Evolutionary conservation across 257 asterid genomes (phyloP), one percentile per base, ranked within the genome.

Genomic region (Agastache rugosa): DNA sequence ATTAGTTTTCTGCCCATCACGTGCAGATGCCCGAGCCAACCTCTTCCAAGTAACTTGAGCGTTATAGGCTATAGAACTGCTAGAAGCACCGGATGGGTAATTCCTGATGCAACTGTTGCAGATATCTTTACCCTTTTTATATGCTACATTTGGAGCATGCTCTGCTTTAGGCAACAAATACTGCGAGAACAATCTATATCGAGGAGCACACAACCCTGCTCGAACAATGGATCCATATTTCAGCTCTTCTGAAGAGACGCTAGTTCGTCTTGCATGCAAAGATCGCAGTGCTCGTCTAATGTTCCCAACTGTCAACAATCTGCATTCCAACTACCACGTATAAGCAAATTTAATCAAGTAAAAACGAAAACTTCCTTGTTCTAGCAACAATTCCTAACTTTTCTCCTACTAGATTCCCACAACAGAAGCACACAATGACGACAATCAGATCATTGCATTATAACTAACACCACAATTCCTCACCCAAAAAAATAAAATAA

Each of bases 41-140:
- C 86, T 82, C 80, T 79, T 85, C 96, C 88, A 93, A 72, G 88
- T 85, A 82, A 87, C 79, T 73, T 77, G 91, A 23, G 91, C 87
- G 47, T 75, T 83, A 72, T 75, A 86, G 47, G 85, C 87, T 67
- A 79, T 65, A 31, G 80, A 65, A 61, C 77, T 77, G 74, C 77
- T 82, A 17, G 77, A 61, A 69, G 83, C 71, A 77, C 68, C 63
- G 37, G 85, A 72, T 11, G 89, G 72, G 76, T 77, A 79, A 67
- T 64, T 72, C 85, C 83, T 85, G 75, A 65, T 44, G 53, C 70
- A 67, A 69, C 73, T 64, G 35, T 48, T 64, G 51, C 5, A 66
- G 64, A 86, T 34, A 31, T 79, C 75, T 59, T 78, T 84, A 70
- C 85, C 81, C 22, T 51, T 59, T 65, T 72, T 83, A 27, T 16